These are phyloP conservation scores for Colletotrichum endophyticum DNA, from an alignment of 2,329 filamentous ascomycete genomes.

Conservation along the genomic window DNA sequence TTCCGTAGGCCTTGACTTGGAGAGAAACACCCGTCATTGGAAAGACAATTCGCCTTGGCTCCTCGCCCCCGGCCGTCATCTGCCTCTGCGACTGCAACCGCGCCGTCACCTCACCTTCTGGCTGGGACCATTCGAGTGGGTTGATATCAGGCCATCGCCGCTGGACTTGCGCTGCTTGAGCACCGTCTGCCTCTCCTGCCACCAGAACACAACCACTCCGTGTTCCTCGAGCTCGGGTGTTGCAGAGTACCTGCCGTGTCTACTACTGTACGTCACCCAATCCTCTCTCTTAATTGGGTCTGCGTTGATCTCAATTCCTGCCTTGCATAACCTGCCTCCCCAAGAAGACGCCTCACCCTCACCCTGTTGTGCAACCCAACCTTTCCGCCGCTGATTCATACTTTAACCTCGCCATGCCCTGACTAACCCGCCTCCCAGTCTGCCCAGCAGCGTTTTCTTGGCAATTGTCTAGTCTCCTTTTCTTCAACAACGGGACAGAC, in stretches of 20 bases:
- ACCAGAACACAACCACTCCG: background rate
- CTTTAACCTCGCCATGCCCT: slow-evolving; percentile 3
- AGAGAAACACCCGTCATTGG: background rate
- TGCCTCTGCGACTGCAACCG: background rate
- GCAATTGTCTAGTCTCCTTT: background rate
- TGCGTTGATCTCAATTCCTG: slow-evolving; percentile 1
- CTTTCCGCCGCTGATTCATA: background rate
- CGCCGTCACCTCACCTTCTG: slow-evolving; percentile 1
- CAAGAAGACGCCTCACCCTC: background rate
- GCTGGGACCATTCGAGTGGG: slow-evolving; percentile 2
- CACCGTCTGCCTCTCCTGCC: background rate
- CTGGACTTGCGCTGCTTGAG: background rate
- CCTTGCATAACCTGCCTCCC: background rate
- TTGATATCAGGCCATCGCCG: slow-evolving; percentile 9
- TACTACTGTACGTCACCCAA: slow-evolving; percentile 6
- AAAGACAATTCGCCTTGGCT: background rate
- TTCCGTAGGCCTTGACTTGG: background rate
- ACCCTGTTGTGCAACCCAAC: background rate
- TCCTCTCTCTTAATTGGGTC: background rate
- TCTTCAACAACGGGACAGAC: background rate
- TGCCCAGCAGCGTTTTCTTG: slow-evolving; percentile 1
- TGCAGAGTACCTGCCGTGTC: background rate
- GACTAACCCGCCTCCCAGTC: slow-evolving; percentile 2
- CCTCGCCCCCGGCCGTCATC: background rate
- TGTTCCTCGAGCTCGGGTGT: background rate